Conservation (phyloP, 805 yeast species). For the Allodekkera sacchari region DNA sequence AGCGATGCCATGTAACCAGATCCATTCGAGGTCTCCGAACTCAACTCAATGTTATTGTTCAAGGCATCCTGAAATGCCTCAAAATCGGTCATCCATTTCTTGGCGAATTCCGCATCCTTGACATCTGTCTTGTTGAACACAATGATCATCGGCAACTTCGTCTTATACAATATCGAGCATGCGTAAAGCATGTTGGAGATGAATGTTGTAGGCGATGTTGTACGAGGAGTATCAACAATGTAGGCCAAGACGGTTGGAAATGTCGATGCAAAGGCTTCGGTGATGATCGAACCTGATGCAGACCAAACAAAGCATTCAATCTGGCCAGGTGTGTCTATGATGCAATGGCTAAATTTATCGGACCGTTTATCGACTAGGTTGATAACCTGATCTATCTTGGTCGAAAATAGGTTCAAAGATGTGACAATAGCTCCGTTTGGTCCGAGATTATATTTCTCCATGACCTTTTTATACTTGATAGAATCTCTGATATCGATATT, state of each 20-base stretch:
- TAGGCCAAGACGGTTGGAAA: slow-evolving; percentile 95
- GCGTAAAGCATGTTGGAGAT: slow-evolving; percentile 98
- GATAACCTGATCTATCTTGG: slow-evolving; percentile 94
- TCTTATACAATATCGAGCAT: slow-evolving; percentile 91
- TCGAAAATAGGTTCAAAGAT: slow-evolving; percentile 81
- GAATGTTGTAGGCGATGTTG: slow-evolving; percentile 90
- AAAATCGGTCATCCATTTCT: slow-evolving; percentile 96
- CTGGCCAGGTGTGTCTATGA: slow-evolving; percentile 97
- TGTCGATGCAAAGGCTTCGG: slow-evolving; percentile 92
- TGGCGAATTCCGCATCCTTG: slow-evolving; percentile 75
- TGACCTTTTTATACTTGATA: slow-evolving; percentile 88
- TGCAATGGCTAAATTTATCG: slow-evolving; percentile 52
- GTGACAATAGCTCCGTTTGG: slow-evolving; percentile 99
- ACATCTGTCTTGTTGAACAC: slow-evolving; percentile 96
- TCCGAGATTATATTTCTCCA: slow-evolving; percentile 91
- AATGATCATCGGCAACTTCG: slow-evolving; percentile 91
- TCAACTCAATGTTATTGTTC: slow-evolving; percentile 55
- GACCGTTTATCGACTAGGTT: slow-evolving; percentile 74
- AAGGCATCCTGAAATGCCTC: slow-evolving; percentile 82
- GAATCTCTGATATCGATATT: slow-evolving; percentile 96
- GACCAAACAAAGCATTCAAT: slow-evolving; percentile 98
- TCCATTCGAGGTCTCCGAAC: slow-evolving; percentile 48
- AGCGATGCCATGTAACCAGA: slow-evolving; percentile 93
- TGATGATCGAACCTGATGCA: slow-evolving; percentile 92
- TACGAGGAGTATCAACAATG: slow-evolving; percentile 93